Conservation (phyloP, 2,329 filamentous ascomycete genomes). For the Elsinoe batatas region DNA sequence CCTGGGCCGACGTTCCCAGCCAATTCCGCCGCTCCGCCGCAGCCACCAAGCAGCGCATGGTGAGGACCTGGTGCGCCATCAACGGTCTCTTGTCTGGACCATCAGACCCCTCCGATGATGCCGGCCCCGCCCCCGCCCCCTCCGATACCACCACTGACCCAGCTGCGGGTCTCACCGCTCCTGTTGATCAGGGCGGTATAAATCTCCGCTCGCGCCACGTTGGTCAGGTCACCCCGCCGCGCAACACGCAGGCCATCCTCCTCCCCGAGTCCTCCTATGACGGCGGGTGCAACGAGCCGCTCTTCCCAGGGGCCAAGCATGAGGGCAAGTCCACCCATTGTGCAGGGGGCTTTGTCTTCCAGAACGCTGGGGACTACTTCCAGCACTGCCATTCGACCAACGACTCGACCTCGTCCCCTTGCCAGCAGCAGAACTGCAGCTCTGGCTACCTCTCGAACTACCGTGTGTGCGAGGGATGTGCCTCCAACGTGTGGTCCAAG, state of each 20-base stretch:
- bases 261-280: not conserved
- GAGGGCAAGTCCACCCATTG: not conserved
- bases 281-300: not conserved
- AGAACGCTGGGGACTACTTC: not conserved
- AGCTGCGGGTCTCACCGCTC: not conserved
- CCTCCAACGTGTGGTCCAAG: not conserved
- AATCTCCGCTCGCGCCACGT: not conserved
- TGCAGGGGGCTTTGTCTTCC: not conserved
- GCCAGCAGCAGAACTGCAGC: not conserved
- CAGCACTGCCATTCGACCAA: not conserved
- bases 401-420: not conserved
- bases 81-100: not conserved
- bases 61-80: not conserved
- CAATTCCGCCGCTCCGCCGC: not conserved
- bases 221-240: not conserved
- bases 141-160: not conserved
- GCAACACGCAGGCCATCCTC: not conserved
- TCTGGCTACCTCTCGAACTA: not conserved
- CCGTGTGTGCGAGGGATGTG: conserved; percentile 6
- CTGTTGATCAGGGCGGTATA: not conserved
- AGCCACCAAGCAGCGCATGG: not conserved
- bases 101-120: not conserved
- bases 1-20: not conserved
- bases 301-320: not conserved
- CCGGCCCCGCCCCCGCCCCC: not conserved